Base-by-base conservation (phyloP, 2,329 filamentous ascomycete species). In the Xylariaceae sp. region DNA sequence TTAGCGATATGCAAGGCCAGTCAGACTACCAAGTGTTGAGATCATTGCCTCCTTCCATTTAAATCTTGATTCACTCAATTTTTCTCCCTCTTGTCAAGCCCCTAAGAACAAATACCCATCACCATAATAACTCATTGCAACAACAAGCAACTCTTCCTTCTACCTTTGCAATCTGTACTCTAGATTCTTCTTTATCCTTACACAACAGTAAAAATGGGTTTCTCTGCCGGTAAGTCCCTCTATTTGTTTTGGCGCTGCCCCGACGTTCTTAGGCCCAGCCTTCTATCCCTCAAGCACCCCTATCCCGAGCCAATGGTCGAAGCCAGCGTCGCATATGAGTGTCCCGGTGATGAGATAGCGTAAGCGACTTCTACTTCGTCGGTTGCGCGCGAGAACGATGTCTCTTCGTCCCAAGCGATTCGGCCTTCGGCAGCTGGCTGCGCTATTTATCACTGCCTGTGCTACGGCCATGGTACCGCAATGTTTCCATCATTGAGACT, bases 171-270 rank as follows among this genome's bases (percentile, higher is more conserved):
- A 55, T 56, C 43, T 46, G 38, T 58, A 56, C 53, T 59, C 43
- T 39, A 47, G 49, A 44, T 36, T 44, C 41, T 44, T 50, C 40
- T 51, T 40, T 31, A 36, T 38, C 33, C 35, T 24, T 29, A 38
- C 36, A 45, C 31, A 38, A 60, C 62, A 60, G 57, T 49, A 60
- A 70, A 64, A 59, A 69, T 69, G 61, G 54, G 51, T 59, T 65
- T 61, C 59, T 56, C 61, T 56, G 56, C 63, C 46, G 68, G 68
- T 71, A 68, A 52, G 68, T 63, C 43, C 27, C 32, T 44, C 16
- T 41, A 37, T 31, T 48, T 24, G 6, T 24, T 11, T 6, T 24
- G 21, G 11, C 21, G 21, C 7, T 24, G 7, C 39, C n/a, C 31
- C 19, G n/a, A 32, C 30, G 19, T 26, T 32, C 19, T 43, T 28